Evolutionary conservation across 2,329 filamentous ascomycete genomes (phyloP).

Genomic region (Orbilia oligospora): DNA sequence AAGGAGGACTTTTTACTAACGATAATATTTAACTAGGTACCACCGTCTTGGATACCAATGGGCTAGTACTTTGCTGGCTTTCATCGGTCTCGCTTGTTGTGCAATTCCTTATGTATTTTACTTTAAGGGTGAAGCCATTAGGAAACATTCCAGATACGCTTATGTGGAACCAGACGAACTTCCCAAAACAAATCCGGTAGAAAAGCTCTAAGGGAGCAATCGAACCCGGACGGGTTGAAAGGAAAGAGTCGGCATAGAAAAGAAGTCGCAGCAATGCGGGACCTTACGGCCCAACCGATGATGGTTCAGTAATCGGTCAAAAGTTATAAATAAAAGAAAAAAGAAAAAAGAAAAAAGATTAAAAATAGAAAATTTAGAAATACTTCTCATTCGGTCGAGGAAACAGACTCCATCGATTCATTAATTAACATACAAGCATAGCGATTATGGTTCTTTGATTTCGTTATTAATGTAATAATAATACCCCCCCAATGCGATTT

Average conservation of each 20-base stretch:
- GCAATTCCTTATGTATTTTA: slow-evolving; percentile 87
- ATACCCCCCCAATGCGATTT: background rate
- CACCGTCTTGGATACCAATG: slow-evolving; percentile 79
- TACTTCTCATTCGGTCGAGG: background rate
- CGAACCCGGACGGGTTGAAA: background rate
- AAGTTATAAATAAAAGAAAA: too few species aligned
- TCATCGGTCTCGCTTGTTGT: slow-evolving; percentile 82
- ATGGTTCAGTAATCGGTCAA: too few species aligned
- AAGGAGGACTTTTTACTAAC: slow-evolving; percentile 13
- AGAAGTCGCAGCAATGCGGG: too few species aligned
- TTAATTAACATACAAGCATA: background rate
- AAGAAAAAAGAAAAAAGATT: background rate
- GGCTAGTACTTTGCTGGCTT: slow-evolving; percentile 80
- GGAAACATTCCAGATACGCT: slow-evolving; percentile 79
- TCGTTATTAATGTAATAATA: background rate
- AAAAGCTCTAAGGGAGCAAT: slow-evolving; percentile 11
- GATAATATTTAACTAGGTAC: slow-evolving; percentile 65
- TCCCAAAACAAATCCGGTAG: slow-evolving; percentile 15
- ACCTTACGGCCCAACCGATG: too few species aligned
- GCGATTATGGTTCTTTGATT: background rate
- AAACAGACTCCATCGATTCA: background rate
- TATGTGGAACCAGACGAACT: slow-evolving; percentile 74
- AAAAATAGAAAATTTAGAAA: background rate
- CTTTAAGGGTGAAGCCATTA: slow-evolving; percentile 79
- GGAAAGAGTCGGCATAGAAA: too few species aligned